Evolutionary conservation across 1,139 yeast species (phyloP).

Genomic region (Geotrichum aggregatum): DNA sequence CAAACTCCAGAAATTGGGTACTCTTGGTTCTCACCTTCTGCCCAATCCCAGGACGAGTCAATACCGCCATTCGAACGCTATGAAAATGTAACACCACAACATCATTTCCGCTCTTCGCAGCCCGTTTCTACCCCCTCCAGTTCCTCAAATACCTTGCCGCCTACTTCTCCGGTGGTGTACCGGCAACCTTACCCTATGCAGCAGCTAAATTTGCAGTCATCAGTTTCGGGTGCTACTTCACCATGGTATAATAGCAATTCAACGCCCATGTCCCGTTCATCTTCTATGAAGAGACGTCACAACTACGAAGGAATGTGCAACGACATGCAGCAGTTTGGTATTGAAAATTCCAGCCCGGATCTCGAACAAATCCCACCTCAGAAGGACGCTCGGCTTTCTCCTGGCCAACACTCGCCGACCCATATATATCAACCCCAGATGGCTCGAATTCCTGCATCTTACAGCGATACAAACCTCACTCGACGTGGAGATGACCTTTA

Average conservation of each 20-base stretch:
- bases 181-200: not conserved
- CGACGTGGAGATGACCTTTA: not conserved
- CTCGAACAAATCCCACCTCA: not conserved
- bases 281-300: not conserved
- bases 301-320: not conserved
- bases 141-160: not conserved
- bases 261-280: not conserved
- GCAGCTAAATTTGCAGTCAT: not conserved
- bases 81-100: not conserved
- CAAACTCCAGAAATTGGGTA: not conserved
- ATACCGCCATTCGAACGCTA: not conserved
- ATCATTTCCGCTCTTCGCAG: not conserved
- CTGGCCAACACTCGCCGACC: constrained; percentile 9
- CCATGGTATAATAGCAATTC: not conserved
- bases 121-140: not conserved
- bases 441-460: not conserved
- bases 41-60: not conserved
- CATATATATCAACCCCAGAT: not conserved
- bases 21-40: not conserved
- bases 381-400: not conserved
- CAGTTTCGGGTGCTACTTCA: not conserved
- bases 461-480: not conserved
- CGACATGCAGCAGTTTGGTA: constrained; percentile 1
- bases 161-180: not conserved
- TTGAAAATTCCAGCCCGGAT: not conserved